phyloP scores from a whole-genome alignment of 441 rosid species.

The Populus hybrid region DNA sequence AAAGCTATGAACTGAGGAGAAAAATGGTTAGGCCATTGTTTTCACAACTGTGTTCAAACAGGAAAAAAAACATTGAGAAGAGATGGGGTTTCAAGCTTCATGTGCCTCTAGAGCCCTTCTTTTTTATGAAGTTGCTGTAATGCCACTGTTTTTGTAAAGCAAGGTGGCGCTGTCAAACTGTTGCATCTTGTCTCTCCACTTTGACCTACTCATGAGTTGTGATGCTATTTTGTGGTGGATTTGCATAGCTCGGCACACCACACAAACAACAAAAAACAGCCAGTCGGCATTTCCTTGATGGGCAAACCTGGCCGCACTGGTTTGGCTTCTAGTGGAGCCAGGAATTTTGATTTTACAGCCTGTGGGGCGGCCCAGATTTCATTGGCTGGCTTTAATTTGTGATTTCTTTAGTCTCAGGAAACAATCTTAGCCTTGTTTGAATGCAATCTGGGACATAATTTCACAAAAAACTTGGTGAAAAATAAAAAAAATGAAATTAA shows the following conservation, averaged over 20 bases:
- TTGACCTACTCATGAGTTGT: neutral
- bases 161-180: neutral
- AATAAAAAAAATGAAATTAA: too few species aligned
- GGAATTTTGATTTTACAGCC: constrained; percentile 17
- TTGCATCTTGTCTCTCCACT: neutral
- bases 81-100: too few species aligned
- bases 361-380: constrained; percentile 6
- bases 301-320: constrained; percentile 26
- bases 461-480: neutral
- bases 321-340: constrained; percentile 23
- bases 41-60: neutral
- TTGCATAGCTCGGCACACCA: neutral
- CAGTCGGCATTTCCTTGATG: constrained; percentile 30
- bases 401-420: neutral
- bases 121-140: neutral
- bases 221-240: neutral
- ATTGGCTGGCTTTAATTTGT: neutral
- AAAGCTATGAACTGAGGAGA: neutral
- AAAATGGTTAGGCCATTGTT: neutral
- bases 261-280: constrained; percentile 13
- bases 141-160: neutral
- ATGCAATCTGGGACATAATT: neutral
- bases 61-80: too few species aligned
- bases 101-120: neutral
- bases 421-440: neutral